Evolutionary conservation across 139 green algal genomes (phyloP).

Genomic region (Monoraphidium neglectum): DNA sequence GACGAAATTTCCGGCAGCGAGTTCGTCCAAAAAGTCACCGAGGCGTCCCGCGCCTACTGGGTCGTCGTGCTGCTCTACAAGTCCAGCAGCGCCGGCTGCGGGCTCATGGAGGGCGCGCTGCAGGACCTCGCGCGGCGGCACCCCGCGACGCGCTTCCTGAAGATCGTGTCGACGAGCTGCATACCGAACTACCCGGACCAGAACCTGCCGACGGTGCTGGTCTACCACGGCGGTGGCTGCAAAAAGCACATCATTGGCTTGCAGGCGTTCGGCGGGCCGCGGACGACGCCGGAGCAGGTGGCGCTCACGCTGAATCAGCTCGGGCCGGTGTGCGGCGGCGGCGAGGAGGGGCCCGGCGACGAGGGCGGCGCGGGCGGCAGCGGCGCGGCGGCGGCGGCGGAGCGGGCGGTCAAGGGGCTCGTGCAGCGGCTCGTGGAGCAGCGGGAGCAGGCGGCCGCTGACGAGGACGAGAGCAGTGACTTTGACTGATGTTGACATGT

Average conservation of each 20-base stretch:
- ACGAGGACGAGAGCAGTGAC: constrained; percentile 14
- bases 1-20: constrained; percentile 69
- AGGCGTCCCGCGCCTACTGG: constrained; percentile 70
- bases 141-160: constrained; percentile 86
- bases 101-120: constrained; percentile 68
- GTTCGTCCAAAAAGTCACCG: constrained; percentile 84
- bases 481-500: too few species aligned
- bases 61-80: constrained; percentile 90
- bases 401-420: constrained; percentile 2
- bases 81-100: constrained; percentile 68
- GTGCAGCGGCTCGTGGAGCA: constrained; percentile 24
- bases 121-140: constrained; percentile 76
- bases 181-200: constrained; percentile 88
- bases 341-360: constrained; percentile 17
- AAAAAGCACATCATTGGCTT: constrained; percentile 67
- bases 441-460: constrained; percentile 18
- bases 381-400: constrained; percentile 4
- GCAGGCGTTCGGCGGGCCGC: constrained; percentile 63
- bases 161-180: constrained; percentile 84
- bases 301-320: constrained; percentile 17
- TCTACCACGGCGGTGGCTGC: constrained; percentile 75
- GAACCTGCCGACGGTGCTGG: constrained; percentile 90
- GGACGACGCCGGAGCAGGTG: constrained; percentile 72
- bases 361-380: constrained; percentile 7
- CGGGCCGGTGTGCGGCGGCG: constrained; percentile 51